These are phyloP conservation scores for Psilocybe mexicana DNA, from an alignment of 1,284 basidiomycete genomes.

Conservation along the genomic window DNA sequence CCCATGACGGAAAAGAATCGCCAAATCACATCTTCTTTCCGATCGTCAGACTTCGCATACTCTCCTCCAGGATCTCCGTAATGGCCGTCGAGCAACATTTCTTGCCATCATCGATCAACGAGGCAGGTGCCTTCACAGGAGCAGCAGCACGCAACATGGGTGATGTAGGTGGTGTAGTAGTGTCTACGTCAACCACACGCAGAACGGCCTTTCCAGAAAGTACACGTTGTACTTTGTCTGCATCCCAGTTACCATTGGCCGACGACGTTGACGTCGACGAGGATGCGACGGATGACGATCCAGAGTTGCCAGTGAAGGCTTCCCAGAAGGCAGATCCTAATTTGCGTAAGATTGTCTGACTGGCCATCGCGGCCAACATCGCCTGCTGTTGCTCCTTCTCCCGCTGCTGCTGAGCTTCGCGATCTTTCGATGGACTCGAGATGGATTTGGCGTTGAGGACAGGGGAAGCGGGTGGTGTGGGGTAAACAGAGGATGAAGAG, in stretches of 20 bases:
- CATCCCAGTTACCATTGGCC: conserved; percentile 50
- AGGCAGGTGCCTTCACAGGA: conserved; percentile 12
- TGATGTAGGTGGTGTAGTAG: conserved; percentile 19
- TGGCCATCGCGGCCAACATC: conserved; percentile 64
- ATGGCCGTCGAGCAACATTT: conserved; percentile 27
- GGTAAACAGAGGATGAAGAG: conserved; percentile 24
- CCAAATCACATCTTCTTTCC: conserved; percentile 42
- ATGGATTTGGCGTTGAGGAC: conserved; percentile 23
- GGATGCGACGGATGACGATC: conserved; percentile 24
- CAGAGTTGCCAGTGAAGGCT: conserved; percentile 58
- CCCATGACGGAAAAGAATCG: background rate
- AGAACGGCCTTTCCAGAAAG: conserved; percentile 78
- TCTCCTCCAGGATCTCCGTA: conserved; percentile 56
- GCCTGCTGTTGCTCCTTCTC: conserved; percentile 39
- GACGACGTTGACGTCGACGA: conserved; percentile 15
- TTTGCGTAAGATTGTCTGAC: conserved; percentile 66
- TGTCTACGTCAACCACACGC: conserved; percentile 70
- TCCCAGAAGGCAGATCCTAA: conserved; percentile 79
- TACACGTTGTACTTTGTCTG: conserved; percentile 74
- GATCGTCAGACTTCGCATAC: conserved; percentile 60
- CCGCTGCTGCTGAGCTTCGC: conserved; percentile 35
- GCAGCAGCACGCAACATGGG: conserved; percentile 18
- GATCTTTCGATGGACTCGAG: conserved; percentile 15
- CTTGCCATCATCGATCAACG: conserved; percentile 17
- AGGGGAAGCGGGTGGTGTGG: conserved; percentile 30